Base-by-base conservation (phyloP, 2,329 filamentous ascomycete species). In the Colletotrichum liriopes region DNA sequence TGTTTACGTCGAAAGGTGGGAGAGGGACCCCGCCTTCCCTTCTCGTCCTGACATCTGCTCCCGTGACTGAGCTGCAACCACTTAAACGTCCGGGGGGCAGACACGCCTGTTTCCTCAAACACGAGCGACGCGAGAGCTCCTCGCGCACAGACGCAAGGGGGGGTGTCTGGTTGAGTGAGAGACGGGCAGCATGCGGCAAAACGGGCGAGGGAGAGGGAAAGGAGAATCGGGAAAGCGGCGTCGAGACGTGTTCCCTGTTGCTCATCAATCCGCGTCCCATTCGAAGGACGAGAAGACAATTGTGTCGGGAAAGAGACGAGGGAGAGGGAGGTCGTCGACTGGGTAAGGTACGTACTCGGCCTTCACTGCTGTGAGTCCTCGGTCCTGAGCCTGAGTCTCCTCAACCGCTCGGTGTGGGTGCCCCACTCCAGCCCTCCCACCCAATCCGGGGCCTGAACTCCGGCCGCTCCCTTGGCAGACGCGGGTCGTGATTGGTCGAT, bases 61-160 rank as follows among this genome's bases (percentile, higher is more conserved):
- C 65, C 69, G 69, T 72, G 67, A 71, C 49, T 43, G 39, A 20
- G 14, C 70, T 73, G 71, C 67, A 71, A 71, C 67, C 71, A 73
- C 71, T 73, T 71, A 73, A 66, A 73, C 26, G 49, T 29, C 41
- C 51, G 61, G 32, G 39, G 26, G 20, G 26, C 14, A 55, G 41
- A 47, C 56, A 29, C 67, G 71, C 61, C 47, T 65, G 32, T 58
- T 62, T 58, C 37, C 43, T 47, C 39, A 54, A 41, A 52, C 58
- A 54, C 59, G 66, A 68, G 43, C 41, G 64, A 62, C 58, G 58
- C 51, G 58, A 43, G 60, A 43, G 35, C n/a, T 43, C 54, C 35
- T 47, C 16, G 55, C 29, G 54, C 45, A 60, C 26, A 23, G 58
- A 61, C 32, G 56, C 41, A 58, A 9, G 49, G 39, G n/a, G 32